Conservation (phyloP, 192 early-diverging fungal species). For the Coemansia sp. region DNA sequence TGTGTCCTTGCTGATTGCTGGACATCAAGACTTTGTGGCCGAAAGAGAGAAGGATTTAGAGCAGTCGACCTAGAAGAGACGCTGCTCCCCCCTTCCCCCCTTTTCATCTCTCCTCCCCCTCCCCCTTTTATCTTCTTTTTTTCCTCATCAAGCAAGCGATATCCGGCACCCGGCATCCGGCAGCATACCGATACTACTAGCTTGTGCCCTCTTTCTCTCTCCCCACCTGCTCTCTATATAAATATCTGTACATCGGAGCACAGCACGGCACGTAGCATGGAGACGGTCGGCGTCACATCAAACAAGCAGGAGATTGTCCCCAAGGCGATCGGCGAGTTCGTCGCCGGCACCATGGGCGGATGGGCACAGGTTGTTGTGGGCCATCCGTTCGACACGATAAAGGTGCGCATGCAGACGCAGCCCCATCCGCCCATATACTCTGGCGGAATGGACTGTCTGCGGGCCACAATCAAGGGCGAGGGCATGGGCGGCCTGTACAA, state of each 20-base stretch:
- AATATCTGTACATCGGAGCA: neutral
- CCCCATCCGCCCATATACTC: conserved; percentile 58
- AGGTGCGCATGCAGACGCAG: conserved; percentile 74
- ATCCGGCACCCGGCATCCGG: too few relatives aligned
- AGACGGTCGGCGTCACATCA: conserved; percentile 27
- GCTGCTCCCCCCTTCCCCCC: neutral
- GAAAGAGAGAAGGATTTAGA: neutral
- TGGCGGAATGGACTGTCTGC: conserved; percentile 79
- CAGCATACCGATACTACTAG: too few relatives aligned
- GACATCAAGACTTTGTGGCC: neutral
- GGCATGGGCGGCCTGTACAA: conserved; percentile 74
- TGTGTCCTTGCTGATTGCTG: neutral
- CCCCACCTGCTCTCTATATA: neutral
- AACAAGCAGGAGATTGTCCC: conserved; percentile 34
- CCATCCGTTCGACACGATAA: conserved; percentile 87
- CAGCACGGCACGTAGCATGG: conserved; percentile 15
- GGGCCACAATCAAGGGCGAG: conserved; percentile 78
- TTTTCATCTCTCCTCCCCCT: neutral
- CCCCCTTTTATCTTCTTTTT: neutral
- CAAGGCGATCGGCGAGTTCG: conserved; percentile 44
- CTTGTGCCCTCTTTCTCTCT: neutral
- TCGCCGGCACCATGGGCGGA: conserved; percentile 57
- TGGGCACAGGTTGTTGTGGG: conserved; percentile 68
- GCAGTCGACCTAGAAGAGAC: neutral
- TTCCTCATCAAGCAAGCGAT: too few relatives aligned